Percentiles rank a stretch among this genome's conserved stretches.
Conservation (phyloP, 805 yeast genomes). For the Sungouiella blattae region DNA sequence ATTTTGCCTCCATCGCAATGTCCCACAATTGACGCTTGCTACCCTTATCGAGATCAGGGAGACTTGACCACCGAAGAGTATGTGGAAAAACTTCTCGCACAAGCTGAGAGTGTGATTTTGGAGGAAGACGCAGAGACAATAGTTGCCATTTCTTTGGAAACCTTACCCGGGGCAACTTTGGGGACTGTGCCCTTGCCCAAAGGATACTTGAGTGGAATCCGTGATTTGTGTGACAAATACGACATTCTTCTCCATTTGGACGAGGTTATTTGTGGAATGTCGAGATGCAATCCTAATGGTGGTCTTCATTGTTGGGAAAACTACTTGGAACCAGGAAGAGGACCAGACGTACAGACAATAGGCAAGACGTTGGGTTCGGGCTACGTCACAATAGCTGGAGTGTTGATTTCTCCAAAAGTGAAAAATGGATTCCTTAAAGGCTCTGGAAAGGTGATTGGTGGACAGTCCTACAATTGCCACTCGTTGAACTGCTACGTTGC, state of each 20-base stretch:
- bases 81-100: slow-evolving; percentile 16
- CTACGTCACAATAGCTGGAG: slow-evolving; percentile 26
- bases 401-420: slow-evolving; percentile 24
- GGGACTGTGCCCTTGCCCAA: slow-evolving; percentile 25
- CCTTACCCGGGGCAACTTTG: slow-evolving; percentile 24
- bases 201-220: slow-evolving; percentile 14
- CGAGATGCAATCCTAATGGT: slow-evolving; percentile 17
- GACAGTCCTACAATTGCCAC: slow-evolving; percentile 23
- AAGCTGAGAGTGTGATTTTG: slow-evolving; percentile 19
- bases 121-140: slow-evolving; percentile 25
- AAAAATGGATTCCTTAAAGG: slow-evolving; percentile 18
- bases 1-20: slow-evolving; percentile 15
- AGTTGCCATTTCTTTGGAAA: slow-evolving; percentile 23
- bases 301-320: slow-evolving; percentile 29
- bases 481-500: slow-evolving; percentile 27
- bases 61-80: slow-evolving; percentile 21
- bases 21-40: slow-evolving; percentile 20
- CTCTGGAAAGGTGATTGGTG: slow-evolving; percentile 18
- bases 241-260: not conserved
- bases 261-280: not conserved
- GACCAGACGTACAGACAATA: slow-evolving; percentile 27
- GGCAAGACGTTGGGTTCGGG: slow-evolving; percentile 31
- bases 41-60: slow-evolving; percentile 26
- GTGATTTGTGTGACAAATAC: not conserved
- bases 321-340: slow-evolving; percentile 20